These are phyloP conservation scores for Metarhizium brunneum DNA, from an alignment of 2,329 filamentous ascomycete genomes.

Conservation along the genomic window DNA sequence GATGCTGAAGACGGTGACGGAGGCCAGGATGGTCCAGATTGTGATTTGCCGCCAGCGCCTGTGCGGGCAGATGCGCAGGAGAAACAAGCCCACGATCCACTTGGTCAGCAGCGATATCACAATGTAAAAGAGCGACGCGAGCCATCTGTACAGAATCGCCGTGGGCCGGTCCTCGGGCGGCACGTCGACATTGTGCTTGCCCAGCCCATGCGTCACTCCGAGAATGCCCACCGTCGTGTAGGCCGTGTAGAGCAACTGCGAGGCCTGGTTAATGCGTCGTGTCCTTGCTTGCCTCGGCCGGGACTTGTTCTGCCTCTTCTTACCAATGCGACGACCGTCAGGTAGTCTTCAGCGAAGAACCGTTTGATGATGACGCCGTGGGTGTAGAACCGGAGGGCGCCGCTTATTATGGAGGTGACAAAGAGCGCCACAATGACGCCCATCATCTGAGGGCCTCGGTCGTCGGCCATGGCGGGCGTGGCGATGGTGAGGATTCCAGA, in stretches of 20 bases:
- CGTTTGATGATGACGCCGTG: background rate
- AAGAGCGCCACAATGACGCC: background rate
- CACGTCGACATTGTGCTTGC: background rate
- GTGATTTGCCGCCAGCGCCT: background rate
- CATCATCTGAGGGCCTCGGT: background rate
- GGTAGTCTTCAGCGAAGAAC: background rate
- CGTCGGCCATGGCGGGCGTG: background rate
- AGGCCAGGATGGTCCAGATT: background rate
- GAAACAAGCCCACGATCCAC: background rate
- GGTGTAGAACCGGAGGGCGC: background rate
- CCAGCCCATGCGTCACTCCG: background rate
- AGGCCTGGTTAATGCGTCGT: background rate
- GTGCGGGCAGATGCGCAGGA: background rate
- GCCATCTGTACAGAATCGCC: background rate
- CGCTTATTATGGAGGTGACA: background rate
- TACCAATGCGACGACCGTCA: background rate
- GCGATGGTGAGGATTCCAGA: background rate
- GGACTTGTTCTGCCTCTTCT: background rate
- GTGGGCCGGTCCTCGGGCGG: background rate
- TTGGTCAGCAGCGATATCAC: background rate
- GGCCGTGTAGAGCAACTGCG: background rate
- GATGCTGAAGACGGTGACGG: background rate
- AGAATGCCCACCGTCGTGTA: background rate
- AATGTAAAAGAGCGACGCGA: background rate
- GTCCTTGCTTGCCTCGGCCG: background rate